A percentile compares a stretch with the other conserved stretches of the same genome.
These are phyloP conservation scores for Massarina eburnea DNA, from an alignment of 2,329 filamentous ascomycete genomes.

Conservation along the genomic window DNA sequence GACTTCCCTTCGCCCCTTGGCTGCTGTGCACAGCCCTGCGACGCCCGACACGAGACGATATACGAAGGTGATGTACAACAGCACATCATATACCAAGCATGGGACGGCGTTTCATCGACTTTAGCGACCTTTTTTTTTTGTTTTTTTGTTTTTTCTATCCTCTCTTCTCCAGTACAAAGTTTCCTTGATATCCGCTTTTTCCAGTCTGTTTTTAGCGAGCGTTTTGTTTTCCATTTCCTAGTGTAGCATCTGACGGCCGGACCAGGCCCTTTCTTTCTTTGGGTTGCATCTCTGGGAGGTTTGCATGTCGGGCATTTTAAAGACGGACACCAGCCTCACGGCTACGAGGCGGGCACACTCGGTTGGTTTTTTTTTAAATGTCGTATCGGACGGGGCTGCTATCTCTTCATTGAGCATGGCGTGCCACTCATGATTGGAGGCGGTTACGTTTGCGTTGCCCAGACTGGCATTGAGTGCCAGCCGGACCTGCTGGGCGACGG, in stretches of 20 bases:
- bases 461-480: slow-evolving; percentile 44
- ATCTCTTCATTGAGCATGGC: slow-evolving; percentile 44
- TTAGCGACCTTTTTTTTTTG: slow-evolving; percentile 39
- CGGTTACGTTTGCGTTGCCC: slow-evolving; percentile 35
- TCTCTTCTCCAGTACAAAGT: slow-evolving; percentile 44
- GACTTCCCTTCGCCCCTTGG: slow-evolving; percentile 27
- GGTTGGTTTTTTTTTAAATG: slow-evolving; percentile 43
- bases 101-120: slow-evolving; percentile 58
- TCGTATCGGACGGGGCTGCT: slow-evolving; percentile 42
- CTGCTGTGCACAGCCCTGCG: slow-evolving; percentile 45
- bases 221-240: slow-evolving; percentile 35
- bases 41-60: slow-evolving; percentile 47
- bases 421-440: slow-evolving; percentile 39
- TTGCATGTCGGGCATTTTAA: slow-evolving; percentile 48
- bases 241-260: slow-evolving; percentile 36
- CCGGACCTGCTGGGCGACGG: slow-evolving; percentile 40
- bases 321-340: slow-evolving; percentile 48
- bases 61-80: slow-evolving; percentile 46
- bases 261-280: slow-evolving; percentile 43
- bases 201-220: slow-evolving; percentile 49
- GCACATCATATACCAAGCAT: slow-evolving; percentile 49
- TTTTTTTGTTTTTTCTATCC: slow-evolving; percentile 17
- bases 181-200: slow-evolving; percentile 49
- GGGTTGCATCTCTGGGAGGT: slow-evolving; percentile 48
- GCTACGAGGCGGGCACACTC: slow-evolving; percentile 46